Conservation (phyloP, 2,329 filamentous ascomycete genomes). For the Pseudocercospora vitis region DNA sequence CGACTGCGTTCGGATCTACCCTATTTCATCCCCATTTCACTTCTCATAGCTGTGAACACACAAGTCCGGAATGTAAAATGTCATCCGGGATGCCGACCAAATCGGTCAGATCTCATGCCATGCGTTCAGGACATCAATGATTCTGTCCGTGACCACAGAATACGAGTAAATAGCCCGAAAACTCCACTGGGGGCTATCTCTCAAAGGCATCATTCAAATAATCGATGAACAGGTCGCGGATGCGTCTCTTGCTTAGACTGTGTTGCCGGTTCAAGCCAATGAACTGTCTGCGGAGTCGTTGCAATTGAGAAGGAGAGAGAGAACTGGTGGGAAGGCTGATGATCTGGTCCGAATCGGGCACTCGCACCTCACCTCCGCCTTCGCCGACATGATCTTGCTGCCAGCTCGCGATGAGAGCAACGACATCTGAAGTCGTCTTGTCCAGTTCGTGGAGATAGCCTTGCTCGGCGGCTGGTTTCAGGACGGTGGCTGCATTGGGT, state of each 20-base stretch:
- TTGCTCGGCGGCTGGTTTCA: constrained; percentile 60
- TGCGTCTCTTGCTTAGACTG: constrained; percentile 42
- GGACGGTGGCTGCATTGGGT: constrained; percentile 74
- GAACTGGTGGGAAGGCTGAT: constrained; percentile 68
- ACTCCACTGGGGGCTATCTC: constrained; percentile 13
- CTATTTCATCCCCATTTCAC: too few relatives aligned
- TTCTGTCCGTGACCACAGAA: not conserved
- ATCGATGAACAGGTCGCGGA: constrained; percentile 43
- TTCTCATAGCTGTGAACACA: too few relatives aligned
- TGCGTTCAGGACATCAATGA: too few relatives aligned
- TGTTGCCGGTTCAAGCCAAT: constrained; percentile 72
- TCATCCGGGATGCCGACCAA: not conserved
- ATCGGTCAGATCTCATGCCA: not conserved
- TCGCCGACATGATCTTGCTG: constrained; percentile 65
- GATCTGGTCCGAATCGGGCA: constrained; percentile 54
- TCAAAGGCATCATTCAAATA: constrained; percentile 45
- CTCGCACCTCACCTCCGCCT: constrained; percentile 58
- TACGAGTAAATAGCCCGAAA: not conserved
- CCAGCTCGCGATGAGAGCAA: constrained; percentile 67
- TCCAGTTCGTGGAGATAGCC: constrained; percentile 82
- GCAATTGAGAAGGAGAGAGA: constrained; percentile 68
- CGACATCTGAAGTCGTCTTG: constrained; percentile 72
- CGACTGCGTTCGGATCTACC: too few relatives aligned
- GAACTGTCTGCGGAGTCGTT: constrained; percentile 75
- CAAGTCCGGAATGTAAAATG: too few relatives aligned